A percentile compares a stretch with the other conserved stretches of the same genome.
phyloP scores from a whole-genome alignment of 768 basidiomycete species.

The Rhodotorula diobovata region DNA sequence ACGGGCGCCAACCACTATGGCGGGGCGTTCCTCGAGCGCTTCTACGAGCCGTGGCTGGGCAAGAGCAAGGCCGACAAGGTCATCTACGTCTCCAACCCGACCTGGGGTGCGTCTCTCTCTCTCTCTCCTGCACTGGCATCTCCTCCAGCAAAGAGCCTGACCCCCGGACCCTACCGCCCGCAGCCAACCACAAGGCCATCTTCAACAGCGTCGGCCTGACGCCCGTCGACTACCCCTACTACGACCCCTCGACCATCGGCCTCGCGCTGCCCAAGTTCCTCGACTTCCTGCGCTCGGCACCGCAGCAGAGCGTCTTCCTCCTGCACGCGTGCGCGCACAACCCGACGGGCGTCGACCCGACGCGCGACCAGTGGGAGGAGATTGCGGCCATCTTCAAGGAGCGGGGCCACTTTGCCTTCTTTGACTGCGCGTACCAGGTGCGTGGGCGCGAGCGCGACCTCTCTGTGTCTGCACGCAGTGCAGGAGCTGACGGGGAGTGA shows the following conservation, averaged over 20 bases:
- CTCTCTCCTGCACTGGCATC: too few relatives aligned
- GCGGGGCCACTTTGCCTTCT: conserved; percentile 79
- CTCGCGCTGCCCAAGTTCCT: conserved; percentile 79
- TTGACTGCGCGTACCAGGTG: conserved; percentile 78
- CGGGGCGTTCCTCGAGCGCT: conserved; percentile 80
- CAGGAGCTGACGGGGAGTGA: conserved; percentile 53
- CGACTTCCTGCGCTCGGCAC: conserved; percentile 55
- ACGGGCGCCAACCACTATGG: conserved; percentile 96
- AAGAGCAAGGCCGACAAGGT: conserved; percentile 55
- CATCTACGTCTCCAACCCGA: conserved; percentile 84
- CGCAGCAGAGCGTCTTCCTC: conserved; percentile 75
- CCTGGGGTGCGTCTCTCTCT: conserved; percentile 67
- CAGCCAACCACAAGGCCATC: conserved; percentile 67
- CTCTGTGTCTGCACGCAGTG: conserved; percentile 75
- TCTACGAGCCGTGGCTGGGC: conserved; percentile 59
- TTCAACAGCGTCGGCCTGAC: conserved; percentile 82
- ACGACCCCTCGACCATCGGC: conserved; percentile 73
- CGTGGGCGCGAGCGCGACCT: conserved; percentile 51
- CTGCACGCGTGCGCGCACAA: conserved; percentile 98
- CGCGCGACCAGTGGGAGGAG: conserved; percentile 83
- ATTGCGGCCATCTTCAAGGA: conserved; percentile 75
- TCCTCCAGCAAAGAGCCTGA: conserved; percentile 29
- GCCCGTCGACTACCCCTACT: conserved; percentile 79
- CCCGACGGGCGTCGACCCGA: conserved; percentile 90
- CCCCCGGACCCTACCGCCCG: not conserved